Evolutionary conservation across 257 asterid genomes (phyloP), one percentile per base, ranked within the genome.

Genomic region (Thymus quinquecostatus): DNA sequence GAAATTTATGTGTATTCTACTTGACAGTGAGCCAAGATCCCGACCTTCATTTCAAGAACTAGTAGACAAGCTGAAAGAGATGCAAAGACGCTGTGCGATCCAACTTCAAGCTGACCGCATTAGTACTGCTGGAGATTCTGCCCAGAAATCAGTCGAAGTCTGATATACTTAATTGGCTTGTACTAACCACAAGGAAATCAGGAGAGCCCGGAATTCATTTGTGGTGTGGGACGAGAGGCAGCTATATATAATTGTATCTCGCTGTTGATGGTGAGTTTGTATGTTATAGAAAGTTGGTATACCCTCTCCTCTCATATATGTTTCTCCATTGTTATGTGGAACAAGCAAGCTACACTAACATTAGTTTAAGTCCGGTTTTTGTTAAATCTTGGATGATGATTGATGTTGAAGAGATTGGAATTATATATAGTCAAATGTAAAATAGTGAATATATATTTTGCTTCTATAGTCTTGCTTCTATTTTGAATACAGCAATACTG

Each of bases 11-110:
- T 14, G 56, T 41, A 27, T 74, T 84, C 59, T 71, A 38, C 44
- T 68, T 63, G 71, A 64, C 77, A 94, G 98, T 33, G 96, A 94
- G 66, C 95, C 96, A 34, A 86, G 63, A 34, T 6, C 64, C 55
- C 96, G 97, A 8, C 96, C 98, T 51, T 73, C 91, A 8, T 89
- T 89, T 84, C 88, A 79, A 72, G 98, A 94, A 77, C 73, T 94
- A 48, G 81, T 91, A 43, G 98, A 85, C 67, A 89, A 71, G 82
- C 89, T 94, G 9, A 88, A 81, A 80, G 95, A 89, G 48, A 47
- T 94, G 76, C 94, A 85, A 74, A 87, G 57, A 70, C 89, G 72
- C 66, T 78, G 58, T 57, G 79, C 85, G 1, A 64, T 86, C 68
- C 95, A 85, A 33, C 69, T 67, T 61, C 97, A 86, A 75, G 95